phyloP scores from a whole-genome alignment of 768 basidiomycete species.

The Amanita phalloides region DNA sequence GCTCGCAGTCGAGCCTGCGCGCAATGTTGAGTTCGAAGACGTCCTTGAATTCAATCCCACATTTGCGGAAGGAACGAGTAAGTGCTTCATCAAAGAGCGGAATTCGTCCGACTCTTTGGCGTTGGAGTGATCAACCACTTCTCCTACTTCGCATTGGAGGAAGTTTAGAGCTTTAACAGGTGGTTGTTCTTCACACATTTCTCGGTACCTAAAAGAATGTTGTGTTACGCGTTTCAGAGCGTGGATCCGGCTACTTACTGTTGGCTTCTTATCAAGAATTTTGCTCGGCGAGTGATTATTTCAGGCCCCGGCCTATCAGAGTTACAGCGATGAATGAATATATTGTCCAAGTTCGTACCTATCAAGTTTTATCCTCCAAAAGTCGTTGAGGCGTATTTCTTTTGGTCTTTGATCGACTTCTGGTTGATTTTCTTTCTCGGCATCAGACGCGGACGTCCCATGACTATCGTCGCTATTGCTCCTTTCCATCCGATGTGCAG shows the following conservation, averaged over 20 bases:
- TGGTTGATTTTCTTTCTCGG: slow-evolving; percentile 4
- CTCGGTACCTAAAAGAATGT: slow-evolving; percentile 50
- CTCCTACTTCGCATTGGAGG: slow-evolving; percentile 57
- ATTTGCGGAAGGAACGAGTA: slow-evolving; percentile 32
- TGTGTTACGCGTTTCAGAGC: neutral
- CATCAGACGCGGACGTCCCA: slow-evolving; percentile 9
- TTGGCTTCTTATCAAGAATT: slow-evolving; percentile 57
- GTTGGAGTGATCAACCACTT: slow-evolving; percentile 61
- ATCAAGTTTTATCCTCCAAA: slow-evolving; percentile 64
- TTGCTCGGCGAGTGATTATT: slow-evolving; percentile 55
- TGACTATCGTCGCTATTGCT: slow-evolving; percentile 4
- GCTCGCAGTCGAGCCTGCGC: neutral
- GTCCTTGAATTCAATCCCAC: slow-evolving; percentile 11
- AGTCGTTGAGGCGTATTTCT: slow-evolving; percentile 57
- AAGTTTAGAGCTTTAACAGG: slow-evolving; percentile 60
- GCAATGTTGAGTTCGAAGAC: slow-evolving; percentile 10
- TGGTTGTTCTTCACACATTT: slow-evolving; percentile 59
- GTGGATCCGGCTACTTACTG: slow-evolving; percentile 35
- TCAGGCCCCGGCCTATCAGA: slow-evolving; percentile 44
- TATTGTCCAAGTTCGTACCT: slow-evolving; percentile 32
- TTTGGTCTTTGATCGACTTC: slow-evolving; percentile 10
- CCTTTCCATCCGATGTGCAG: neutral
- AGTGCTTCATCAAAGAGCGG: slow-evolving; percentile 53
- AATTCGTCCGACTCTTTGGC: slow-evolving; percentile 51
- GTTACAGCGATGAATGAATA: neutral